phyloP scores from a whole-genome alignment of 768 basidiomycete species.

The Lactarius vividus region DNA sequence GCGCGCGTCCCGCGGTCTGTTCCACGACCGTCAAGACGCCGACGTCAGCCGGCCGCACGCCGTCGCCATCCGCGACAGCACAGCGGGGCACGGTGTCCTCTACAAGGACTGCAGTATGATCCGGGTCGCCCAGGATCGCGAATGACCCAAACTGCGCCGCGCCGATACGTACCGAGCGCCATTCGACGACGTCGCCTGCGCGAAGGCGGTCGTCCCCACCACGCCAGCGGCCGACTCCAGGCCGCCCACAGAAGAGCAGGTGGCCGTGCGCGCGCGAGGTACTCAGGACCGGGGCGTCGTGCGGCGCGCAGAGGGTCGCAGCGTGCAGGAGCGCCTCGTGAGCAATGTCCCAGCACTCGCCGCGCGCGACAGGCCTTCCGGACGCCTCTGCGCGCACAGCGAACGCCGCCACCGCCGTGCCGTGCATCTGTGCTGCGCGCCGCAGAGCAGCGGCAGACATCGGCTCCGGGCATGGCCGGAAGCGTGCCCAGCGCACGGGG shows the following conservation, averaged over 20 bases:
- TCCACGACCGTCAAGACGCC: conserved; percentile 51
- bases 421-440: conserved; percentile 47
- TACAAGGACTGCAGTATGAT: conserved; percentile 54
- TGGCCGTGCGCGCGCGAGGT: conserved; percentile 54
- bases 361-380: conserved; percentile 46
- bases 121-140: conserved; percentile 47
- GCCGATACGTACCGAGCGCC: conserved; percentile 39
- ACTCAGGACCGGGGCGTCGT: conserved; percentile 47
- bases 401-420: conserved; percentile 47
- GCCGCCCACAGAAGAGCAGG: conserved; percentile 45
- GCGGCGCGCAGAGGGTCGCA: conserved; percentile 38
- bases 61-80: conserved; percentile 36
- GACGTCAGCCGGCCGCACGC: conserved; percentile 41
- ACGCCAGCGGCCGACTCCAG: conserved; percentile 45
- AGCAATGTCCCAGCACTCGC: conserved; percentile 61
- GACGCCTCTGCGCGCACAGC: conserved; percentile 45
- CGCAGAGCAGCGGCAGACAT: conserved; percentile 38
- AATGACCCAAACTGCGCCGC: conserved; percentile 20
- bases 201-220: conserved; percentile 52
- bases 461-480: conserved; percentile 41
- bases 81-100: conserved; percentile 37
- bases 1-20: conserved; percentile 46
- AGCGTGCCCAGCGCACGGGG: conserved; percentile 39
- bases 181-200: conserved; percentile 55
- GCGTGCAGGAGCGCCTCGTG: conserved; percentile 47